Percentiles rank a stretch among this genome's conserved stretches.
phyloP scores from a whole-genome alignment of 2,329 filamentous ascomycete genomes.

The Phialophora tarda region DNA sequence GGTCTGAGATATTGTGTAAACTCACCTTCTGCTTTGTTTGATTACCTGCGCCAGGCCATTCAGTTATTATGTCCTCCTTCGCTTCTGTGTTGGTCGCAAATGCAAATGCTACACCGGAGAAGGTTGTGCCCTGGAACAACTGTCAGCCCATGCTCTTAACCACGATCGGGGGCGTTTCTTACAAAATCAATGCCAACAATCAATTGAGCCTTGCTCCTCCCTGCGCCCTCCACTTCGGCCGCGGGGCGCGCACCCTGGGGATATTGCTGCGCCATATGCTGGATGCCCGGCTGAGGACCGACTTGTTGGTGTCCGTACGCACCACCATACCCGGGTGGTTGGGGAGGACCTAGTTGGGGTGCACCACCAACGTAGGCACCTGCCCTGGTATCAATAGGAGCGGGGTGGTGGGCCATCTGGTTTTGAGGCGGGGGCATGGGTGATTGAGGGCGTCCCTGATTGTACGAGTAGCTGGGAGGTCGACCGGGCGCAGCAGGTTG shows the following conservation, averaged over 20 bases:
- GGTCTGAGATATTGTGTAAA: constrained; percentile 1
- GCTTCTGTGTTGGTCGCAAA: constrained; percentile 96
- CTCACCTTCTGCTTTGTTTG: constrained; percentile 97
- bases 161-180: constrained; percentile 47
- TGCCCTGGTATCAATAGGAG: constrained; percentile 61
- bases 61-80: constrained; percentile 97
- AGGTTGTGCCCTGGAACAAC: constrained; percentile 79
- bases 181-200: constrained; percentile 99
- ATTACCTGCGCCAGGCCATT: constrained; percentile 97
- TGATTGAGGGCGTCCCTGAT: constrained; percentile 57
- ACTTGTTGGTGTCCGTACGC: constrained; percentile 35
- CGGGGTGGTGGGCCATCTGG: constrained; percentile 52
- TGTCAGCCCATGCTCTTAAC: not conserved
- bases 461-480: constrained; percentile 68
- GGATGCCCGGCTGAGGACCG: constrained; percentile 39
- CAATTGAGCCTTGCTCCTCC: constrained; percentile 90
- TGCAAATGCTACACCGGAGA: constrained; percentile 93
- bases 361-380: constrained; percentile 55
- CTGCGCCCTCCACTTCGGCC: constrained; percentile 81
- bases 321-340: constrained; percentile 54
- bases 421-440: constrained; percentile 56
- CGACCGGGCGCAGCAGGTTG: constrained; percentile 60
- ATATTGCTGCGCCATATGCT: constrained; percentile 41
- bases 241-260: constrained; percentile 42
- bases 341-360: constrained; percentile 45